Conservation (phyloP, 2,329 filamentous ascomycete species). For the Graphiopsis chlorocephala region DNA sequence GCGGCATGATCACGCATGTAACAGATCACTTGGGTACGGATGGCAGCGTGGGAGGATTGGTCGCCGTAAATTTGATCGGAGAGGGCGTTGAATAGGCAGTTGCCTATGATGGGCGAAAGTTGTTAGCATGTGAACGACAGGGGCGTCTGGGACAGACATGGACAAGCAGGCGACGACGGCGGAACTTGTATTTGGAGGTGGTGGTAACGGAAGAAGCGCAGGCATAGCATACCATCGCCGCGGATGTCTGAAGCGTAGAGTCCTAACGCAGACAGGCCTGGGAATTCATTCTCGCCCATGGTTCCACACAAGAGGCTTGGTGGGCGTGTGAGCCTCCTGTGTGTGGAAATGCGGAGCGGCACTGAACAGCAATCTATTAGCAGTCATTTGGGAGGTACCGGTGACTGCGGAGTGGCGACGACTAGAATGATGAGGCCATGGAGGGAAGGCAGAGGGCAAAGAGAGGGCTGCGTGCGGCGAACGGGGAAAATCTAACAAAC, state of each 20-base stretch:
- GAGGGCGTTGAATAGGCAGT: conserved; percentile 67
- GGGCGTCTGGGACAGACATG: not conserved
- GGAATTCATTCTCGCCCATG: conserved; percentile 47
- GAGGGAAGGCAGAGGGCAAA: not conserved
- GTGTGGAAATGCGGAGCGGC: conserved; percentile 12
- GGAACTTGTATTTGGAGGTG: not conserved
- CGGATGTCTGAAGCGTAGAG: conserved; percentile 59
- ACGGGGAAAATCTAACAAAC: conserved; percentile 7
- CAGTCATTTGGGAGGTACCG: conserved; percentile 13
- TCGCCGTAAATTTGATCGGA: conserved; percentile 65
- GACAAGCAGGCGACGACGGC: not conserved
- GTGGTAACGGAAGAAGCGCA: not conserved
- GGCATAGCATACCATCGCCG: conserved; percentile 55
- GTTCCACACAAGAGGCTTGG: conserved; percentile 8
- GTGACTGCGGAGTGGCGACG: not conserved
- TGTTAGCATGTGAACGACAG: conserved; percentile 20
- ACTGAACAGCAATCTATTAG: conserved; percentile 13
- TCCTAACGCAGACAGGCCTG: conserved; percentile 54
- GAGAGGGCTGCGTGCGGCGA: not conserved
- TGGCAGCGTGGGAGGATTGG: conserved; percentile 55
- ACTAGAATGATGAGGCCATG: conserved; percentile 7
- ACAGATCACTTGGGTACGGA: conserved; percentile 58
- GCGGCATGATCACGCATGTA: conserved; percentile 60
- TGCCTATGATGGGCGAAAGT: conserved; percentile 47
- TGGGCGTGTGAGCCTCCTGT: conserved; percentile 6